Conservation (phyloP, 2,329 filamentous ascomycete genomes). For the Penicillium sp. region DNA sequence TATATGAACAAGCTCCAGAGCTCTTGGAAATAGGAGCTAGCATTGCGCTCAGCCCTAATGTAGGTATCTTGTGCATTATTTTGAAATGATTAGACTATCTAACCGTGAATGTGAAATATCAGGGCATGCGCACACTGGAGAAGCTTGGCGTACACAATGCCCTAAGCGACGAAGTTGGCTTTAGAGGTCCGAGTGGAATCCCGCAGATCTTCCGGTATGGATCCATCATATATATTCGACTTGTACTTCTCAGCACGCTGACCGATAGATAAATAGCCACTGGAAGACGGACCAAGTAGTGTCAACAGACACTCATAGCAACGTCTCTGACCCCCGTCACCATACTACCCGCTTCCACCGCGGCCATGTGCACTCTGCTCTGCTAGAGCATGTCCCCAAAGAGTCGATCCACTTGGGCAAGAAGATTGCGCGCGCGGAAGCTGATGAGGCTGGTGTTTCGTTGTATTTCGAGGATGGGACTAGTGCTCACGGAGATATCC, state of each 20-base stretch:
- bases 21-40: constrained; percentile 19
- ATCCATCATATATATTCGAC: neutral
- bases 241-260: neutral
- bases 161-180: constrained; percentile 43
- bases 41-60: constrained; percentile 49
- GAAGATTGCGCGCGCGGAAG: constrained; percentile 39
- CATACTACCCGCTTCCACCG: constrained; percentile 50
- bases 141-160: constrained; percentile 52
- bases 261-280: constrained; percentile 30
- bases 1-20: constrained; percentile 52
- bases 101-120: too few species aligned
- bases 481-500: constrained; percentile 46
- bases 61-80: neutral
- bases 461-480: constrained; percentile 53
- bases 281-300: constrained; percentile 49
- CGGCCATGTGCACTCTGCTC: constrained; percentile 51
- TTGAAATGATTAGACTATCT: neutral
- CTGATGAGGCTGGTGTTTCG: constrained; percentile 31
- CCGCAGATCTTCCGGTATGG: constrained; percentile 50
- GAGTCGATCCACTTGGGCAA: constrained; percentile 48
- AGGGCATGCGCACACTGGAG: constrained; percentile 52
- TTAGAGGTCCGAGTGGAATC: constrained; percentile 42
- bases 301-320: constrained; percentile 38
- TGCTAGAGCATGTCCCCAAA: constrained; percentile 48
- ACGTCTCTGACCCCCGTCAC: constrained; percentile 39